Percentiles rank a stretch among this genome's conserved stretches.
Conservation (phyloP, 371 early-diverging fungal genomes). For the Apophysomyces trapeziformis region DNA sequence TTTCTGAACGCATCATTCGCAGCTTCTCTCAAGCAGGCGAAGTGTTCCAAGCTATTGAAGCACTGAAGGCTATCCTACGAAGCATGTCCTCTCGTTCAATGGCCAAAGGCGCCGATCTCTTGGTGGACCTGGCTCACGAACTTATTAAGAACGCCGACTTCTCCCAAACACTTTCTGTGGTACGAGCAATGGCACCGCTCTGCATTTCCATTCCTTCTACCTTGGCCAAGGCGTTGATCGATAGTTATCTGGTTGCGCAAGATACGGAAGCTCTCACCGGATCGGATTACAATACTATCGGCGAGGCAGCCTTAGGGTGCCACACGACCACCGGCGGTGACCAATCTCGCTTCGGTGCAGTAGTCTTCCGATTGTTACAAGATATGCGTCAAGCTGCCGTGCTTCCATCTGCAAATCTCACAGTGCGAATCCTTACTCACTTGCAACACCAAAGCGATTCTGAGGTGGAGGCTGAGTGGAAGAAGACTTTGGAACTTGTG, state of each 20-base stretch:
- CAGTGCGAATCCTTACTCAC: conserved; percentile 20
- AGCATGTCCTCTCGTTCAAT: conserved; percentile 34
- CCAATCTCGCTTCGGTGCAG: conserved; percentile 10
- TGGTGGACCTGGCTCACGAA: conserved; percentile 20
- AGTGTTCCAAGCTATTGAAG: conserved; percentile 26
- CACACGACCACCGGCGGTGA: background rate
- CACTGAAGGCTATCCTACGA: conserved; percentile 30
- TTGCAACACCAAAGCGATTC: conserved; percentile 14
- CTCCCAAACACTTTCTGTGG: conserved; percentile 4
- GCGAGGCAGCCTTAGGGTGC: conserved; percentile 21
- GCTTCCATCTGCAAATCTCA: conserved; percentile 1
- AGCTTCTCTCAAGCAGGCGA: conserved; percentile 23
- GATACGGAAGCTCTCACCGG: conserved; percentile 5
- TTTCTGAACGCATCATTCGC: conserved; percentile 19
- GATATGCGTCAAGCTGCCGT: conserved; percentile 5
- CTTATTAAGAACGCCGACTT: conserved; percentile 3
- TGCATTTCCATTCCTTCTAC: conserved; percentile 6
- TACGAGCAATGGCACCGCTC: conserved; percentile 13
- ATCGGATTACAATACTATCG: conserved; percentile 17
- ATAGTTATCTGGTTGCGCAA: background rate
- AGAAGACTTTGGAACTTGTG: conserved; percentile 11
- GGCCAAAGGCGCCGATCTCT: conserved; percentile 26
- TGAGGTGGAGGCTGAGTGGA: conserved; percentile 19
- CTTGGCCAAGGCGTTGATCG: conserved; percentile 1
- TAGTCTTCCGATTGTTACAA: conserved; percentile 3